Conservation (phyloP, 768 basidiomycete species). For the Amanita phalloides region DNA sequence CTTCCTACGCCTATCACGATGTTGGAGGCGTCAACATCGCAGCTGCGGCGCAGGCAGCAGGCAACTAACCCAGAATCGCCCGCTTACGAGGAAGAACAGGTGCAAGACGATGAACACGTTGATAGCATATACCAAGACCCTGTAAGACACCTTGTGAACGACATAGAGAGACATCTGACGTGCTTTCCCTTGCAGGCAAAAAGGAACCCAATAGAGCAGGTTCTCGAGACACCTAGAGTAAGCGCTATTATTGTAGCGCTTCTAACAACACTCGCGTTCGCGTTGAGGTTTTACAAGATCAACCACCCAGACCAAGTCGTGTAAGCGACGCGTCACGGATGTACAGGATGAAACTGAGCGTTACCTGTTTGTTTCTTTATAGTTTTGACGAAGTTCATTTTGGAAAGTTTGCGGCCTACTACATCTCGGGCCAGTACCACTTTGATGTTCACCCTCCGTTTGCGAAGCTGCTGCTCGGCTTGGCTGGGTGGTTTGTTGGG, state of each 20-base stretch:
- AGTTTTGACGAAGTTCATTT: conserved; percentile 99
- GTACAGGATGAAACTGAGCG: conserved; percentile 3
- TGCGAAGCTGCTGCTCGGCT: conserved; percentile 88
- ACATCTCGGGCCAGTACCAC: conserved; percentile 89
- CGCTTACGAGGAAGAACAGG: neutral
- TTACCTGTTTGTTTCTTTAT: neutral
- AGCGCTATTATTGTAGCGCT: conserved; percentile 51
- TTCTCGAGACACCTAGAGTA: conserved; percentile 51
- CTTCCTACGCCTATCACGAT: neutral
- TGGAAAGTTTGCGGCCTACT: conserved; percentile 95
- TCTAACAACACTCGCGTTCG: conserved; percentile 70
- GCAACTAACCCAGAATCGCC: neutral
- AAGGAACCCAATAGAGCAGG: conserved; percentile 48
- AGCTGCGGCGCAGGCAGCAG: neutral
- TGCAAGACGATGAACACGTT: conserved; percentile 6
- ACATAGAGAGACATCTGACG: conserved; percentile 1
- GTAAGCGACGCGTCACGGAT: conserved; percentile 33
- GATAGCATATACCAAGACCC: conserved; percentile 4
- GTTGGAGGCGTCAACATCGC: neutral
- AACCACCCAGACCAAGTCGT: conserved; percentile 92
- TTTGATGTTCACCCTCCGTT: conserved; percentile 99
- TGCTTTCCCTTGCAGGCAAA: conserved; percentile 26
- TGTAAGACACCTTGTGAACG: conserved; percentile 5
- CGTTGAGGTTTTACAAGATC: conserved; percentile 87
- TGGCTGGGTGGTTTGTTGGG: conserved; percentile 94